These are phyloP conservation scores for Starmerella bombicola DNA, from an alignment of 805 yeast species.

Conservation along the genomic window DNA sequence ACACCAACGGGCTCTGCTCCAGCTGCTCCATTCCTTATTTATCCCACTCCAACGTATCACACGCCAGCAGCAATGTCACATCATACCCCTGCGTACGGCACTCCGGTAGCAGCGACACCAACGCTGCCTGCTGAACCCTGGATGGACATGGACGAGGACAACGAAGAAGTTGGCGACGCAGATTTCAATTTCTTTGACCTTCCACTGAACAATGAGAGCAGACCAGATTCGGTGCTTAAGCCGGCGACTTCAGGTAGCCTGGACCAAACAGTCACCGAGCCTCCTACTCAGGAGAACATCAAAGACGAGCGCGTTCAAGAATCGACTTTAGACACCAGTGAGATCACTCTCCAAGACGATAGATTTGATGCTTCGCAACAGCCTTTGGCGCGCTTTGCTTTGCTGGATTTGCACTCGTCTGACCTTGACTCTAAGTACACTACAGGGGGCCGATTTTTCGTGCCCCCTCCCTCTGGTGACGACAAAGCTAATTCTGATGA, in stretches of 20 bases:
- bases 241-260: too few species aligned
- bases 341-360: not conserved
- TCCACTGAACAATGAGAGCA: slow-evolving; percentile 4
- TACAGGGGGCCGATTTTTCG: slow-evolving; percentile 81
- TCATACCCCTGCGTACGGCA: slow-evolving; percentile 1
- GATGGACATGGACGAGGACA: slow-evolving; percentile 21
- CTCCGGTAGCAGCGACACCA: slow-evolving; percentile 8
- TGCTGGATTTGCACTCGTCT: slow-evolving; percentile 53
- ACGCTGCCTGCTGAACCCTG: slow-evolving; percentile 4
- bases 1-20: slow-evolving; percentile 1
- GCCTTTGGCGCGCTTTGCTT: slow-evolving; percentile 46
- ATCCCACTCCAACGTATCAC: slow-evolving; percentile 15
- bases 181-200: slow-evolving; percentile 33
- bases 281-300: not conserved
- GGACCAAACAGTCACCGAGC: not conserved
- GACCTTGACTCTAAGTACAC: slow-evolving; percentile 77
- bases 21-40: not conserved
- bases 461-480: slow-evolving; percentile 24
- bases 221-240: not conserved
- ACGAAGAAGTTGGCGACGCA: slow-evolving; percentile 32
- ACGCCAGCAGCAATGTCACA: slow-evolving; percentile 9
- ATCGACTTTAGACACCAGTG: not conserved
- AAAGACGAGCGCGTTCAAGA: not conserved
- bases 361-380: not conserved
- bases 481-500: slow-evolving; percentile 7